Base-by-base conservation (phyloP, 169 alveolate species). In the Plasmodium cynomolgi region DNA sequence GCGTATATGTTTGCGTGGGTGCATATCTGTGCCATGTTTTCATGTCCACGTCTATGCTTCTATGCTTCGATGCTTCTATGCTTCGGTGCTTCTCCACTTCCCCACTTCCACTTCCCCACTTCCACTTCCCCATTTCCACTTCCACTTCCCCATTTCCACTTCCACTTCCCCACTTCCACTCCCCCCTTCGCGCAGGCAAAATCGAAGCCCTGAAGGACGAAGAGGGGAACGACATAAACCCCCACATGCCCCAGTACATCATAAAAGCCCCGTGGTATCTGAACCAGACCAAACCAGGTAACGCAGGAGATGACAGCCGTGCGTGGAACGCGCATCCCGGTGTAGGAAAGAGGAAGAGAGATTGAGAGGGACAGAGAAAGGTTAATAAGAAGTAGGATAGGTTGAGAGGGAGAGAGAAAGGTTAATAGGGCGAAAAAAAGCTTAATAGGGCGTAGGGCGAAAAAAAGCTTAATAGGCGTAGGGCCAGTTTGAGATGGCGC, bases 251-350 rank as follows among this genome's bases (percentile, higher is more conserved):
- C 13, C 98, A 96, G 74, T 97, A 96, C 91, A 97, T 97, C 83
- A 95, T 98, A n/a, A 97, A 95, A 71, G 98, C 98, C 71, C 98
- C 98, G 0, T 97, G 98, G 98, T 97, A 97, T 83, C 39, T 96
- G 41, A 92, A 94, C 68, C 97, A 96, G 93, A 91, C 96, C 15
- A 94, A 93, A 84, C 96, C 96, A 84, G 95, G 97, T 95, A 54
- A 56, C 7, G 77, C 84, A 83, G 72, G 58, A 50, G 54, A 29
- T 3, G 5, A 37, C 44, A 23, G 33, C 39, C 50, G 3, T 41
- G 6, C 15, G 2, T 41, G 50, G 50, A 41, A 8, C 3, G 50
- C 50, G 50, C 50, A 41, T 7, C 50, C 11, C n/a, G 5, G n/a
- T 13, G 58, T 11, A 9, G n/a, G n/a, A n/a, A n/a, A n/a, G n/a